Evolutionary conservation across 805 yeast species (phyloP).

Genomic region (Zygotorulaspora chibaensis): DNA sequence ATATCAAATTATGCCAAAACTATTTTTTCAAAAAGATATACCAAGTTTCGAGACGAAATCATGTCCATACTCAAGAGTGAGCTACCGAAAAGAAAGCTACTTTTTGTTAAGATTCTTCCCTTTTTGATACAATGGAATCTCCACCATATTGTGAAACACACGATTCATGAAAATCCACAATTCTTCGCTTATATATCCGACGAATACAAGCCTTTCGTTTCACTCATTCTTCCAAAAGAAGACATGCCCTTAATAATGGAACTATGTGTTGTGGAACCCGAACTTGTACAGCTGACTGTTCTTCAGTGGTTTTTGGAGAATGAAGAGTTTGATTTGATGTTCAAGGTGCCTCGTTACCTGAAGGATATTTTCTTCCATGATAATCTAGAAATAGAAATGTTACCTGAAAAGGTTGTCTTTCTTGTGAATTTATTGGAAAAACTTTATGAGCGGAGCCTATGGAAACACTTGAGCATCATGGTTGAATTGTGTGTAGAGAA

Average conservation of each 20-base stretch:
- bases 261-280: constrained; percentile 2
- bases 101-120: constrained; percentile 6
- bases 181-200: background rate
- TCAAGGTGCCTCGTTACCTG: background rate
- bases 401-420: background rate
- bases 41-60: background rate
- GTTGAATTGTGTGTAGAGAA: constrained; percentile 8
- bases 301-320: constrained; percentile 8
- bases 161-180: constrained; percentile 6
- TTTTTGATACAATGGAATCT: constrained; percentile 2
- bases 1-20: constrained; percentile 11
- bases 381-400: background rate
- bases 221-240: constrained; percentile 8
- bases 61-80: background rate
- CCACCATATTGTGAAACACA: constrained; percentile 6
- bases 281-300: constrained; percentile 4
- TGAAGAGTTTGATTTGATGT: constrained; percentile 6
- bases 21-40: constrained; percentile 3
- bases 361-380: background rate
- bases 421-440: background rate
- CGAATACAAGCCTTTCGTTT: background rate
- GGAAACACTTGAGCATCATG: constrained; percentile 8
- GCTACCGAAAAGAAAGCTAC: constrained; percentile 3
- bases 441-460: constrained; percentile 1
- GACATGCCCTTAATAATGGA: constrained; percentile 3